Evolutionary conservation across 1,284 basidiomycete species (phyloP), one percentile per base, ranked within the genome.

Genomic region (Trametes hirsuta): DNA sequence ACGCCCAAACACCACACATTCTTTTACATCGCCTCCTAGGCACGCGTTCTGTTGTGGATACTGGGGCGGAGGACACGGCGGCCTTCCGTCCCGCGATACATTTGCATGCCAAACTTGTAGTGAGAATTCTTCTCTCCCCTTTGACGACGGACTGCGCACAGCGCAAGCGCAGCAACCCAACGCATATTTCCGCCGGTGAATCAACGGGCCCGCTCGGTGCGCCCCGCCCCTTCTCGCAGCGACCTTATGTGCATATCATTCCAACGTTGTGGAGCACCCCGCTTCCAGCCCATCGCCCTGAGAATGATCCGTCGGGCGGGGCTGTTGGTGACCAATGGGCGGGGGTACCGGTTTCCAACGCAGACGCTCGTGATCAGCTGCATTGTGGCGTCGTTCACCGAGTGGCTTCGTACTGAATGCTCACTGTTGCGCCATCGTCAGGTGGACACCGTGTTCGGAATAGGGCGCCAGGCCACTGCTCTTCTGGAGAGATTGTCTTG

Each of bases 151-250:
- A 11, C 34, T n/a, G 24, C 35, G 18, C 24, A 21, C 11, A 15
- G 35, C 14, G 24, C 37, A 22, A 24, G 36, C 35, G 22, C 55
- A 39, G 35, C 21, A 44, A 14, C 6, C 36, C 4, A 5, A 30
- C 21, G 39, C 40, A 9, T 46, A 57, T 46, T 51, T 51, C 55
- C 55, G 48, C 55, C 55, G 55, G 55, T 50, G 35, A 39, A 51
- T 30, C 39, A 55, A 47, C 45, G 11, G 9, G 39, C 11, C 4
- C 35, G 35, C 30, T 4, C 22, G 39, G 22, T 40, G 18, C 53
- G 36, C 15, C 21, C 15, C 37, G 36, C 18, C 21, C 45, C 14
- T 21, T n/a, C 53, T 47, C 35, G 41, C 30, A 25, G 39, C 37
- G 37, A 55, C 25, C 39, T n/a, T 47, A 48, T 42, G 47, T 37